Conservation (phyloP, 257 asterid genomes). For the Nicotiana obtusifolia region DNA sequence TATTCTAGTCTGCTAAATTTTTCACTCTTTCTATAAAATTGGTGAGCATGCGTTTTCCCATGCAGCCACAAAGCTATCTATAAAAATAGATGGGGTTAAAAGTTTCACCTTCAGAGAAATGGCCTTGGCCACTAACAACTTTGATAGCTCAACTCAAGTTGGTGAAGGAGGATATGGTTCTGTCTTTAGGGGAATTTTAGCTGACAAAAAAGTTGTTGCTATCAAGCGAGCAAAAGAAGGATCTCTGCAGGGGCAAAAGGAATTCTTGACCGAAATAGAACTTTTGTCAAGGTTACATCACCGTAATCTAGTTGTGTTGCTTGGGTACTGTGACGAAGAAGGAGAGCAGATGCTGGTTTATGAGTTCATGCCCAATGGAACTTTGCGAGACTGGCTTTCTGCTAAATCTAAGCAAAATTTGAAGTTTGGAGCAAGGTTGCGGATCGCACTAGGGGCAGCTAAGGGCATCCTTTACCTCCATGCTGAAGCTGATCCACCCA, state of each 20-base stretch:
- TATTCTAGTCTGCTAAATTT: not conserved
- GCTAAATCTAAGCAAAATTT: slow-evolving; percentile 43
- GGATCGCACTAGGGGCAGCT: slow-evolving; percentile 64
- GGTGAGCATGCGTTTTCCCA: not conserved
- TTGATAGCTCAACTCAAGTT: slow-evolving; percentile 29
- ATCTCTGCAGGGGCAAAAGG: slow-evolving; percentile 43
- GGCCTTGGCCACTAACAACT: slow-evolving; percentile 30
- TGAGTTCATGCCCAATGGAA: slow-evolving; percentile 82
- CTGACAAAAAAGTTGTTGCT: slow-evolving; percentile 31
- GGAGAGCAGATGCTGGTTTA: slow-evolving; percentile 89
- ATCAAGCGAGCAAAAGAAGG: slow-evolving; percentile 41
- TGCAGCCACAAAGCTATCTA: slow-evolving; percentile 34
- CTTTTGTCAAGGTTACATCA: slow-evolving; percentile 42
- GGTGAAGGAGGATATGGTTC: slow-evolving; percentile 49
- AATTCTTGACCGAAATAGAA: slow-evolving; percentile 43
- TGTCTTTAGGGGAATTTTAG: slow-evolving; percentile 31
- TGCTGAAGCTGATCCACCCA: slow-evolving; percentile 85
- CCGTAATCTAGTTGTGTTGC: slow-evolving; percentile 38
- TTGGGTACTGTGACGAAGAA: slow-evolving; percentile 71
- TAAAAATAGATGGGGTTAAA: slow-evolving; percentile 37
- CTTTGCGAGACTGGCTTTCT: slow-evolving; percentile 72
- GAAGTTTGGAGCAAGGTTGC: slow-evolving; percentile 59
- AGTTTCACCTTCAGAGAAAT: slow-evolving; percentile 34
- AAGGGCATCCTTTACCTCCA: slow-evolving; percentile 91
- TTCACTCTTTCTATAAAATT: not conserved